These are phyloP conservation scores for Thalassiosira sp. DNA, from an alignment of 352 stramenopile species.

Conservation along the genomic window DNA sequence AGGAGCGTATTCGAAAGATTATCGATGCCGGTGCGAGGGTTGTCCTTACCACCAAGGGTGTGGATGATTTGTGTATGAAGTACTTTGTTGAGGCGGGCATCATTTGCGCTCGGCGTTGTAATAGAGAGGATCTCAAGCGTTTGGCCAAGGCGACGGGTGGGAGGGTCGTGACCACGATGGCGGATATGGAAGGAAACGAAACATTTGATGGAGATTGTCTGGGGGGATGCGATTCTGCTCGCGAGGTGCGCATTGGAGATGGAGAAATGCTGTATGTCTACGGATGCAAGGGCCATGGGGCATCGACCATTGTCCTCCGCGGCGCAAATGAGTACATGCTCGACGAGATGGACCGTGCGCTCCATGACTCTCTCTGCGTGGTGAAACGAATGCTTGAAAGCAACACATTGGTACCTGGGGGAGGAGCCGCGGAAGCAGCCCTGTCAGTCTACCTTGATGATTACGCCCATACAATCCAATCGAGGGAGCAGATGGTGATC, in stretches of 20 bases:
- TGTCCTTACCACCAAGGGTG: constrained; percentile 99
- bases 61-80: constrained; percentile 99
- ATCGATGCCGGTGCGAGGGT: constrained; percentile 96
- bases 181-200: constrained; percentile 98
- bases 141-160: constrained; percentile 98
- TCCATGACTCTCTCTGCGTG: constrained; percentile 99
- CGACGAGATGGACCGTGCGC: constrained; percentile 98
- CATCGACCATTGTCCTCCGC: constrained; percentile 96
- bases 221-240: constrained; percentile 91
- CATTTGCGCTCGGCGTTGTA: constrained; percentile 95
- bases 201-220: constrained; percentile 93
- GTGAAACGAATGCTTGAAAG: constrained; percentile 99
- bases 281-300: constrained; percentile 87
- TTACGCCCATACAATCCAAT: constrained; percentile 95
- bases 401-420: constrained; percentile 97
- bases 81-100: constrained; percentile 99
- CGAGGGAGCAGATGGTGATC: constrained; percentile 97
- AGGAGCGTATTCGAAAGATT: constrained; percentile 99
- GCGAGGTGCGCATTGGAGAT: constrained; percentile 96
- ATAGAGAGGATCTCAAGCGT: constrained; percentile 97
- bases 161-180: constrained; percentile 95
- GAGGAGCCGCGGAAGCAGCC: constrained; percentile 93
- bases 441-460: constrained; percentile 98
- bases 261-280: constrained; percentile 99
- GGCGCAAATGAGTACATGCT: constrained; percentile 99